Conservation (phyloP, 768 basidiomycete genomes). For the Asterophora parasitica region DNA sequence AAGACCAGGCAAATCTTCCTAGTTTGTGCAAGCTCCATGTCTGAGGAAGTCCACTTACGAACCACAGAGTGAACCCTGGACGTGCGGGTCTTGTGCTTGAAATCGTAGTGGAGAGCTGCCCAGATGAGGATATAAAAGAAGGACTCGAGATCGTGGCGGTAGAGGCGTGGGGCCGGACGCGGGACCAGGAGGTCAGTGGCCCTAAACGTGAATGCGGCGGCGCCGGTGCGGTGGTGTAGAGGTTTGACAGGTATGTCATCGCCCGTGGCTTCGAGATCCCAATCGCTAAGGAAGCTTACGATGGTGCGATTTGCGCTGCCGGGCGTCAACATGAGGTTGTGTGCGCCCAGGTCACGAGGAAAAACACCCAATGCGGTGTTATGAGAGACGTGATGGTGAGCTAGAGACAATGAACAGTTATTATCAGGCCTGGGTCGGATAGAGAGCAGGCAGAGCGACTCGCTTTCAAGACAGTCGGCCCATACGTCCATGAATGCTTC, state of each 20-base stretch:
- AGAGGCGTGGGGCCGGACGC: background rate
- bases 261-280: constrained; percentile 20
- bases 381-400: constrained; percentile 17
- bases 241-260: constrained; percentile 10
- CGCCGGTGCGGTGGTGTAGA: constrained; percentile 10
- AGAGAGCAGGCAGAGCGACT: no score
- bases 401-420: constrained; percentile 8
- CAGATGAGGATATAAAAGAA: constrained; percentile 10
- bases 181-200: background rate
- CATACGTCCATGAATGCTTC: no score
- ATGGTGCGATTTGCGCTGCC: no score
- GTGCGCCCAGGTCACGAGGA: constrained; percentile 27
- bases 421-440: no score
- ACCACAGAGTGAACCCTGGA: no score
- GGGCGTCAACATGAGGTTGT: constrained; percentile 24
- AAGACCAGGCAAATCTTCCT: no score
- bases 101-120: constrained; percentile 5
- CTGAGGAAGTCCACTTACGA: no score
- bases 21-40: no score
- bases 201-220: constrained; percentile 3
- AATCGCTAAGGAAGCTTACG: constrained; percentile 24
- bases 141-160: no score
- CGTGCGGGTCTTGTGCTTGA: background rate
- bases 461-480: no score
- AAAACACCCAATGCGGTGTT: constrained; percentile 4